Evolutionary conservation across 2,329 filamentous ascomycete species (phyloP).

Genomic region (Claviceps lovelessii): DNA sequence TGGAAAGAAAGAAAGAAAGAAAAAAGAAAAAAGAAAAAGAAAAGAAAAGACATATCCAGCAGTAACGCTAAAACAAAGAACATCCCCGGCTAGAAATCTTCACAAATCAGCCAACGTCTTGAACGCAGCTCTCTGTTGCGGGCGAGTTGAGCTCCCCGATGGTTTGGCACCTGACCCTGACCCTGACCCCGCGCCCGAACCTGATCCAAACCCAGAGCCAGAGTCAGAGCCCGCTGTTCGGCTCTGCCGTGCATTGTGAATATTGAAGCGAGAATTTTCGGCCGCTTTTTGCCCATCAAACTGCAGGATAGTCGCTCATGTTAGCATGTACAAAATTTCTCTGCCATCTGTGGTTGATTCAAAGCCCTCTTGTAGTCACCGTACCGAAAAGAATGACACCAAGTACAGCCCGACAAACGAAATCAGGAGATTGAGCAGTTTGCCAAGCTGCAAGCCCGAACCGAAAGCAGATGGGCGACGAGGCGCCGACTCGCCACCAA

Average conservation of each 20-base stretch:
- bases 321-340: slow-evolving; percentile 9
- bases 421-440: slow-evolving; percentile 34
- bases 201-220: slow-evolving; percentile 2
- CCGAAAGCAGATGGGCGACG: slow-evolving; percentile 9
- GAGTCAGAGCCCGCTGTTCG: background rate
- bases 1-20: background rate
- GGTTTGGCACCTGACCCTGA: slow-evolving; percentile 2
- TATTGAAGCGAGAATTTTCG: slow-evolving; percentile 44
- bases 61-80: background rate
- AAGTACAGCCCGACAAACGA: slow-evolving; percentile 48
- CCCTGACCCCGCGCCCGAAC: background rate
- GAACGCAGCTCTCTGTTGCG: slow-evolving; percentile 24
- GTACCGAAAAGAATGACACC: slow-evolving; percentile 44
- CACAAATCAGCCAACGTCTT: slow-evolving; percentile 41
- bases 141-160: slow-evolving; percentile 13
- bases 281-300: slow-evolving; percentile 49
- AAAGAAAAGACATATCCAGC: background rate
- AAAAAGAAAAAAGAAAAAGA: background rate
- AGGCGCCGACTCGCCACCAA: slow-evolving; percentile 29
- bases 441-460: slow-evolving; percentile 22
- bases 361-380: slow-evolving; percentile 18
- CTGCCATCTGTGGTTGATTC: background rate
- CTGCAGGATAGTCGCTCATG: slow-evolving; percentile 17
- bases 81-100: background rate
- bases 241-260: slow-evolving; percentile 22